phyloP scores from a whole-genome alignment of 1,139 yeast genomes.

The Martiniozyma asiatica region DNA sequence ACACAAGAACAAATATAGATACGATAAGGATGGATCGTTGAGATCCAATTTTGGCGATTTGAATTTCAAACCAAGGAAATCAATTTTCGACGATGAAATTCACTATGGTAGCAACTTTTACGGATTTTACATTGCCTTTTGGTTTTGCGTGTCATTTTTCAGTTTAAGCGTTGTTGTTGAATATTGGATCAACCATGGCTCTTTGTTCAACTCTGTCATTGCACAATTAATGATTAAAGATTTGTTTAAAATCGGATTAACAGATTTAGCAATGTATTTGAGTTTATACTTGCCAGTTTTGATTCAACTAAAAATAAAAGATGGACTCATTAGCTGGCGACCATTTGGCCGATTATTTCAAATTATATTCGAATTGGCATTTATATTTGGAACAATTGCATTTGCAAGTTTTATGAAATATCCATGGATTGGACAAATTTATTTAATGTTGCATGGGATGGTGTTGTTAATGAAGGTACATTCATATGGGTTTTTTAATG shows the following conservation, averaged over 20 bases:
- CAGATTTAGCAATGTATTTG: conserved; percentile 62
- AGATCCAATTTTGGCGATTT: conserved; percentile 36
- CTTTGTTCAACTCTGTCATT: conserved; percentile 35
- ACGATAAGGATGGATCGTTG: conserved; percentile 20
- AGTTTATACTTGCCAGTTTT: conserved; percentile 43
- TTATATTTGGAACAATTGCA: conserved; percentile 31
- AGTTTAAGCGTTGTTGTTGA: conserved; percentile 38
- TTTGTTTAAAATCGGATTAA: conserved; percentile 47
- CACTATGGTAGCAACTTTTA: conserved; percentile 32
- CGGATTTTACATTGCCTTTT: conserved; percentile 57
- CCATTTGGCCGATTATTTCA: conserved; percentile 50
- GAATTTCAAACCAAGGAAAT: conserved; percentile 26
- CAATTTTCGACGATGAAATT: conserved; percentile 35
- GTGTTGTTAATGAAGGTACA: conserved; percentile 90
- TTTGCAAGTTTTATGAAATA: conserved; percentile 41
- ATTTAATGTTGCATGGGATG: conserved; percentile 67
- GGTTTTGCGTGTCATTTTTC: conserved; percentile 51
- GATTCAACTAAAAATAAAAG: conserved; percentile 40
- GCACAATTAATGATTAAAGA: conserved; percentile 41
- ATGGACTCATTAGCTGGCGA: conserved; percentile 41
- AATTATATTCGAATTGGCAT: conserved; percentile 42
- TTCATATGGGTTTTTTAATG: conserved; percentile 80
- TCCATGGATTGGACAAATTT: conserved; percentile 86
- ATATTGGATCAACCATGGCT: conserved; percentile 23
- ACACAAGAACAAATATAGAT: conserved; percentile 17